Evolutionary conservation across 2,329 filamentous ascomycete species (phyloP).

Genomic region (Purpureocillium lavendulum): DNA sequence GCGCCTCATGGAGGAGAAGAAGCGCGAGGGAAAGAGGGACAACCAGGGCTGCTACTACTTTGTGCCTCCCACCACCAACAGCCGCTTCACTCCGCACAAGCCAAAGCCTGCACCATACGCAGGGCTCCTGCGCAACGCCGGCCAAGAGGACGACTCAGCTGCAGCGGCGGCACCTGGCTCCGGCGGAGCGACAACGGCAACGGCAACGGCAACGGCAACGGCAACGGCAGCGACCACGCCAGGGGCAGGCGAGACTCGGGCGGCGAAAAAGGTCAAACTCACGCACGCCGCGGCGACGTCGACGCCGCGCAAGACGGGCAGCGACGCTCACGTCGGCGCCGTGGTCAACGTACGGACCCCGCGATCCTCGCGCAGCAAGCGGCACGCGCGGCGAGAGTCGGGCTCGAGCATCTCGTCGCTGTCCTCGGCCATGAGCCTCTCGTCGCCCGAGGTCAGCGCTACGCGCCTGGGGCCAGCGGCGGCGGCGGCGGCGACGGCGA

Average conservation of each 20-base stretch:
- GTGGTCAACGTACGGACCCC: conserved; percentile 23
- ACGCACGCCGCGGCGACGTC: conserved; percentile 11
- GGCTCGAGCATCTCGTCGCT: conserved; percentile 33
- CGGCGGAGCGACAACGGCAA: too few relatives aligned
- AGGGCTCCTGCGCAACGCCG: conserved; percentile 32
- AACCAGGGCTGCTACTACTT: conserved; percentile 46
- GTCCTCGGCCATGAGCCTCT: conserved; percentile 28
- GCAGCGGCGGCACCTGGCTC: too few relatives aligned
- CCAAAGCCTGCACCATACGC: conserved; percentile 42
- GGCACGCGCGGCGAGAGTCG: conserved; percentile 13
- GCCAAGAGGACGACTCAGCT: background rate
- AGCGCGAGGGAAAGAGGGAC: conserved; percentile 47
- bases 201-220: too few relatives aligned
- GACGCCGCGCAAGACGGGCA: conserved; percentile 7
- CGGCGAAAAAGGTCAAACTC: conserved; percentile 28
- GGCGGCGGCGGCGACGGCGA: background rate
- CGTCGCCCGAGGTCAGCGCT: conserved; percentile 27
- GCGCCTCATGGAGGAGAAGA: conserved; percentile 42
- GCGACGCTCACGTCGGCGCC: conserved; percentile 1
- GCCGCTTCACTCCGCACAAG: conserved; percentile 32
- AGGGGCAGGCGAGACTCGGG: conserved; percentile 13
- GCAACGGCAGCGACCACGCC: too few relatives aligned
- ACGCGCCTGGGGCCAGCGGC: conserved; percentile 5
- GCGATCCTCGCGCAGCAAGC: conserved; percentile 14
- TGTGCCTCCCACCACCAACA: conserved; percentile 36